Conservation (phyloP, 495 filamentous ascomycete species). For the Hypoxylon rickii region DNA sequence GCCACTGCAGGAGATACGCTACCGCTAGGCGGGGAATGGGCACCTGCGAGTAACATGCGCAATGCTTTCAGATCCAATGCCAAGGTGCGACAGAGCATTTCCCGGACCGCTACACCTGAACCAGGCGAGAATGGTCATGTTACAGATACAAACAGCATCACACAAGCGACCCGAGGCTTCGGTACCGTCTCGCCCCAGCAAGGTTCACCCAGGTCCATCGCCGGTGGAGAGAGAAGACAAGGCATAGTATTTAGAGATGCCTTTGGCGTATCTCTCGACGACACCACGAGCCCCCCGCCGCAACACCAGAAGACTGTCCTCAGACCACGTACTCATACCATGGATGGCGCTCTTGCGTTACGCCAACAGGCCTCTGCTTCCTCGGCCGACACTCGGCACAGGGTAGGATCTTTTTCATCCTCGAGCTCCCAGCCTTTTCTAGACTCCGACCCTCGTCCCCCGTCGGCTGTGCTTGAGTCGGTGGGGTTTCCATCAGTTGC, state of each 20-base stretch:
- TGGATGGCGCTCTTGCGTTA: slow-evolving; percentile 51
- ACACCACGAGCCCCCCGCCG: slow-evolving; percentile 41
- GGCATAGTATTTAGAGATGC: slow-evolving; percentile 58
- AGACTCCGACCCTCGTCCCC: slow-evolving; percentile 45
- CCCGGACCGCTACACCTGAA: slow-evolving; percentile 61
- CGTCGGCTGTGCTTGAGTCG: slow-evolving; percentile 46
- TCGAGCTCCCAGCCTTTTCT: slow-evolving; percentile 44
- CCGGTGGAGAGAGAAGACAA: slow-evolving; percentile 46
- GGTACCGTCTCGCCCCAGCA: slow-evolving; percentile 44
- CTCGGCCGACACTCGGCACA: slow-evolving; percentile 47
- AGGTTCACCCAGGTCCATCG: slow-evolving; percentile 51
- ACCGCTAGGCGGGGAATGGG: slow-evolving; percentile 32
- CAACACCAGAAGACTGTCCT: slow-evolving; percentile 40
- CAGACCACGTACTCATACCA: slow-evolving; percentile 56
- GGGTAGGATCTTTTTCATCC: slow-evolving; percentile 62
- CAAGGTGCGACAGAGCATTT: slow-evolving; percentile 40
- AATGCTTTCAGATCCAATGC: slow-evolving; percentile 26
- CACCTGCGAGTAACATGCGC: slow-evolving; percentile 24
- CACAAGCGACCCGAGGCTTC: slow-evolving; percentile 39
- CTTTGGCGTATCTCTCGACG: slow-evolving; percentile 47
- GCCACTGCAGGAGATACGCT: slow-evolving; percentile 40
- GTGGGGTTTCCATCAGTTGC: slow-evolving; percentile 40
- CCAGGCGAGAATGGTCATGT: slow-evolving; percentile 39
- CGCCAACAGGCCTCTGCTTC: slow-evolving; percentile 46
- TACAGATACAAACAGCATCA: slow-evolving; percentile 30